These are phyloP conservation scores for Litchi chinensis DNA, from an alignment of 345 rosid genomes.

Conservation along the genomic window DNA sequence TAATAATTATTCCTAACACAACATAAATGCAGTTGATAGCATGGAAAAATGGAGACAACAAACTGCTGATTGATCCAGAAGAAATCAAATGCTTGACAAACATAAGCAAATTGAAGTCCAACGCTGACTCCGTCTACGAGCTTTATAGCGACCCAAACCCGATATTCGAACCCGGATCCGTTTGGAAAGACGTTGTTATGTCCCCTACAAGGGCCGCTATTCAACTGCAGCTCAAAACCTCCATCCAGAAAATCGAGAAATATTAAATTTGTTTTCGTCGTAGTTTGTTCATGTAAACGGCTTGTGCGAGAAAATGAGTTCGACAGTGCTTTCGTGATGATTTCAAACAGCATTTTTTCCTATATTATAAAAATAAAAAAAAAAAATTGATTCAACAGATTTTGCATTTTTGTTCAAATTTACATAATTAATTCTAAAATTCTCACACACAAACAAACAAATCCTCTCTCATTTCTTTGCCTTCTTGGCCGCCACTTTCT, in stretches of 20 bases:
- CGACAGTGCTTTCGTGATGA: background rate
- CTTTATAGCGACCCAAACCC: slow-evolving; percentile 53
- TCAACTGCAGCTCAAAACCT: slow-evolving; percentile 45
- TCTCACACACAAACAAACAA: background rate
- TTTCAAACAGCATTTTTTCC: background rate
- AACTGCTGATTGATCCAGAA: slow-evolving; percentile 66
- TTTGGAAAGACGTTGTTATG: slow-evolving; percentile 61
- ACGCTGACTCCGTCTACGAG: slow-evolving; percentile 68
- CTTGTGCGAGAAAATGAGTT: background rate
- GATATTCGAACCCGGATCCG: slow-evolving; percentile 50
- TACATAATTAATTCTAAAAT: slow-evolving; percentile 2
- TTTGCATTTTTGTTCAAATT: slow-evolving; percentile 1
- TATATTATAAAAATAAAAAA: background rate
- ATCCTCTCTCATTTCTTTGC: slow-evolving; percentile 10
- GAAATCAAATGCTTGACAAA: slow-evolving; percentile 48
- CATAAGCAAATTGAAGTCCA: slow-evolving; percentile 49
- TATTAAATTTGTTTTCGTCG: background rate
- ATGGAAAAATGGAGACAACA: slow-evolving; percentile 73
- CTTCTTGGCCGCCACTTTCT: slow-evolving; percentile 40
- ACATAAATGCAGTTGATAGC: slow-evolving; percentile 61
- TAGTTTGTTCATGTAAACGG: background rate
- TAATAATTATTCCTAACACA: no score
- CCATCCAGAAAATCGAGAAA: slow-evolving; percentile 50
- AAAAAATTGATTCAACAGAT: background rate
- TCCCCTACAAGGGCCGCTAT: slow-evolving; percentile 46